These are phyloP conservation scores for Nicotiana obtusifolia DNA, from an alignment of 257 asterid species.

Conservation along the genomic window DNA sequence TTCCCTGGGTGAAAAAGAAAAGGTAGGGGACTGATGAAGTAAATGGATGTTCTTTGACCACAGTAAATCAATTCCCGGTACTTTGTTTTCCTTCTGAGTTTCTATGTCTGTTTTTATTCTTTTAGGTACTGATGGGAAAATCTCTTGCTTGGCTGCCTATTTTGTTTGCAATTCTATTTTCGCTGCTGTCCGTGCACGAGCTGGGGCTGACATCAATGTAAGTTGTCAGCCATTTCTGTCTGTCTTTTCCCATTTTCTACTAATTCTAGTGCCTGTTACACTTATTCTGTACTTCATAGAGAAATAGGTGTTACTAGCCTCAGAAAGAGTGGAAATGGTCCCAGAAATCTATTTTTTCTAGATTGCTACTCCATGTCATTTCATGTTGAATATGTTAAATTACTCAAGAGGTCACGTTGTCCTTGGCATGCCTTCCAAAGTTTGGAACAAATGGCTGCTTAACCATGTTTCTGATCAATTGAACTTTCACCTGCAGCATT, in stretches of 20 bases:
- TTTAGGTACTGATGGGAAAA: conserved; percentile 81
- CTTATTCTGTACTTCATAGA: background rate
- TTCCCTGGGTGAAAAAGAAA: background rate
- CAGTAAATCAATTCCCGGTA: background rate
- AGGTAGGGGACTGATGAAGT: background rate
- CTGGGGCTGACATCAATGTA: conserved; percentile 64
- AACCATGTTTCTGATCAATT: background rate
- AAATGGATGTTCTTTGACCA: background rate
- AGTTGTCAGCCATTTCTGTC: conserved; percentile 15
- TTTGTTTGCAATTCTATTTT: conserved; percentile 68
- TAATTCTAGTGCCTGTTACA: background rate
- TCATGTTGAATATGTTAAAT: background rate
- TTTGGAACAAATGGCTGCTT: background rate
- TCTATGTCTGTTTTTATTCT: background rate
- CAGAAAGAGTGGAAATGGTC: background rate
- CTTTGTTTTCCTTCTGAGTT: conserved; percentile 1
- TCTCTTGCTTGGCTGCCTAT: conserved; percentile 84
- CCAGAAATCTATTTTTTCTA: background rate
- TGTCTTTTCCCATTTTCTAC: background rate
- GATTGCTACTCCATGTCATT: background rate
- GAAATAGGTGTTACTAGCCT: background rate
- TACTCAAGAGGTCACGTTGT: background rate
- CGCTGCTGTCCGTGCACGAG: conserved; percentile 49
- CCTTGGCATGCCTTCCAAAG: background rate
- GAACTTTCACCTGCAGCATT: conserved; percentile 22